Evolutionary conservation across 148 eudicot genomes (phyloP), one percentile per base, ranked within the genome.

Genomic region (Tetragonia tetragonoides): DNA sequence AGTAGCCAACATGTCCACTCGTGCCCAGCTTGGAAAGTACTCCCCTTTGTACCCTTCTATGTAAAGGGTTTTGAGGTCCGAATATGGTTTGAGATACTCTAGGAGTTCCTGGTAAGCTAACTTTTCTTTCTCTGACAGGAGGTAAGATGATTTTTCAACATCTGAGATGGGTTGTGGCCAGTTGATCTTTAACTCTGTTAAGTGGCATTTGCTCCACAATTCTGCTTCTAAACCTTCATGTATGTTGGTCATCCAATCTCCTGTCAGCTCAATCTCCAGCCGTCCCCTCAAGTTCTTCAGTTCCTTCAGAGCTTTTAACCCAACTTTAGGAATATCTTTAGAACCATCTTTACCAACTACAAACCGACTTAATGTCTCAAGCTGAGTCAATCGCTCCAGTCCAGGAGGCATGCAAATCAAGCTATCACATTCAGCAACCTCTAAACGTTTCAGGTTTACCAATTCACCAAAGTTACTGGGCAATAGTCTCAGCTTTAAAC

Each of bases 11-110:
- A 40, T 49, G 20, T 68, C 53, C 17, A n/a, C 9, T 7, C 51
- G n/a, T 57, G 80, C 83, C 83, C 83, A 81, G 60, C 21, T 71
- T 28, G 83, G 80, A 18, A 81, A 81, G 72, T 76, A 15, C 3
- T 9, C 28, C 38, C 83, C 83, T 44, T 56, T 76, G 68, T 81
- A 81, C 24, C 83, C 83, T 72, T 81, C 83, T 81, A 76, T 81
- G 24, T 61, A 28, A 63, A 81, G 80, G 20, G 24, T 68, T 72
- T 76, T 65, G 76, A 81, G 80, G 17, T 71, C 16, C 2, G 12
- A 10, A 51, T 63, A 24, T 41, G 83, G 83, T 70, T 64, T 54
- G 64, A 81, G 83, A 21, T 63, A 0, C 20, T 81, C 73, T 39
- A 81, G 20, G 51, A 76, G 64, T 28, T 53, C 3, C 67, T 18